Percentiles rank a stretch among this genome's conserved stretches.
These are phyloP conservation scores for Exophiala bonariae DNA, from an alignment of 2,329 filamentous ascomycete species.

Conservation along the genomic window DNA sequence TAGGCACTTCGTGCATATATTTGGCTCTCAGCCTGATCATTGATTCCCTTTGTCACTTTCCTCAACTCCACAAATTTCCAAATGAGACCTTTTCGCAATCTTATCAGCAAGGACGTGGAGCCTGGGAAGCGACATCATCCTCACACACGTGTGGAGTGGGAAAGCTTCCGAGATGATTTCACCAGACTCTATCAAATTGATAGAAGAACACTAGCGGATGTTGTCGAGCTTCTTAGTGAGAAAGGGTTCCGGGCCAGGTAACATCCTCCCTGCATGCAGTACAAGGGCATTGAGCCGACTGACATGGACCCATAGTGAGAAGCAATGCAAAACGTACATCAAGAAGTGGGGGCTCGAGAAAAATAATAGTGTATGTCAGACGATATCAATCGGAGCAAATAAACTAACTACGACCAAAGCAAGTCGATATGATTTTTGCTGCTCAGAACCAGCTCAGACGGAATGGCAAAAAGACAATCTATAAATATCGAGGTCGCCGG, in stretches of 20 bases:
- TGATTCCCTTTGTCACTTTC: no score
- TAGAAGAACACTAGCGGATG: conserved; percentile 2
- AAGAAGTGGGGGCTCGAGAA: conserved; percentile 6
- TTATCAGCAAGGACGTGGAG: neutral
- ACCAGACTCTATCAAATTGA: conserved; percentile 4
- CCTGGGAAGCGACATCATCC: neutral
- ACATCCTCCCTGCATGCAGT: neutral
- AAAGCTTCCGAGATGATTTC: conserved; percentile 3
- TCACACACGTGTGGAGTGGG: conserved; percentile 1
- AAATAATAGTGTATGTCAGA: neutral
- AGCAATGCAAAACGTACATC: conserved; percentile 3
- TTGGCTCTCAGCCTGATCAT: no score
- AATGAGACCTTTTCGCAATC: no score
- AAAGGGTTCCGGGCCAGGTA: conserved; percentile 6
- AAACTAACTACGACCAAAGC: neutral
- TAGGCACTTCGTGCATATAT: no score
- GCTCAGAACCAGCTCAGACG: neutral
- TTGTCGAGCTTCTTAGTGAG: neutral
- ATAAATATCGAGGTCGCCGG: neutral
- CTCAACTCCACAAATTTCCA: no score
- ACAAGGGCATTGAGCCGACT: neutral
- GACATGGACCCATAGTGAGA: neutral
- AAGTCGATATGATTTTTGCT: conserved; percentile 5
- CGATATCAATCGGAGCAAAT: no score
- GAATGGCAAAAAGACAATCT: neutral